Conservation (phyloP, 805 yeast genomes). For the Schizosaccharomyces osmophilus region DNA sequence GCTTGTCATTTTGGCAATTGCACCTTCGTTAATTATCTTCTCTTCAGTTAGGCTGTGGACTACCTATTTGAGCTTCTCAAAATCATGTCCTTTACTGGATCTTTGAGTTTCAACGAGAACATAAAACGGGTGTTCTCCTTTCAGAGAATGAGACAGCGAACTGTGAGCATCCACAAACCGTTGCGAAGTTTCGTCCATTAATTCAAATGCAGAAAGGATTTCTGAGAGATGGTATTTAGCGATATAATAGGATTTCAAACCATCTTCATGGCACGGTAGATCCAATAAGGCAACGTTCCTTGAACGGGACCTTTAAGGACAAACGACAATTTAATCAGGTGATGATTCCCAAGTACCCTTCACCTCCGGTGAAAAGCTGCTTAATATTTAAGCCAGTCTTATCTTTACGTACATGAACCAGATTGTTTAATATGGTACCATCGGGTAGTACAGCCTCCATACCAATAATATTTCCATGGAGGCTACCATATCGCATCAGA, state of each 20-base stretch:
- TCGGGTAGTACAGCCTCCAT: slow-evolving; percentile 75
- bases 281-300: slow-evolving; percentile 76
- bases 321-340: slow-evolving; percentile 68
- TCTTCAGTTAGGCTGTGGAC: slow-evolving; percentile 66
- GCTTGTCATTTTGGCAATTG: slow-evolving; percentile 82
- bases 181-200: slow-evolving; percentile 61
- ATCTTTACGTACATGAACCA: slow-evolving; percentile 74
- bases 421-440: slow-evolving; percentile 56
- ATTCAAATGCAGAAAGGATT: slow-evolving; percentile 76
- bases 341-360: slow-evolving; percentile 74
- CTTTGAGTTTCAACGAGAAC: slow-evolving; percentile 91
- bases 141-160: slow-evolving; percentile 46
- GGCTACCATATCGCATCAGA: slow-evolving; percentile 64
- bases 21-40: slow-evolving; percentile 74
- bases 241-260: slow-evolving; percentile 51
- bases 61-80: slow-evolving; percentile 63
- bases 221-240: slow-evolving; percentile 65
- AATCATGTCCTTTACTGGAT: slow-evolving; percentile 77
- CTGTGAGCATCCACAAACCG: slow-evolving; percentile 33
- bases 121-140: slow-evolving; percentile 63
- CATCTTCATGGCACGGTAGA: slow-evolving; percentile 53
- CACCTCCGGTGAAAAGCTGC: slow-evolving; percentile 80
- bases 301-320: slow-evolving; percentile 71
- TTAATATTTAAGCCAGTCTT: slow-evolving; percentile 86
- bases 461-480: slow-evolving; percentile 80